Percentiles rank a stretch among this genome's conserved stretches.
Evolutionary conservation across 2,329 filamentous ascomycete genomes (phyloP).

Genomic region (Cladophialophora immunda): DNA sequence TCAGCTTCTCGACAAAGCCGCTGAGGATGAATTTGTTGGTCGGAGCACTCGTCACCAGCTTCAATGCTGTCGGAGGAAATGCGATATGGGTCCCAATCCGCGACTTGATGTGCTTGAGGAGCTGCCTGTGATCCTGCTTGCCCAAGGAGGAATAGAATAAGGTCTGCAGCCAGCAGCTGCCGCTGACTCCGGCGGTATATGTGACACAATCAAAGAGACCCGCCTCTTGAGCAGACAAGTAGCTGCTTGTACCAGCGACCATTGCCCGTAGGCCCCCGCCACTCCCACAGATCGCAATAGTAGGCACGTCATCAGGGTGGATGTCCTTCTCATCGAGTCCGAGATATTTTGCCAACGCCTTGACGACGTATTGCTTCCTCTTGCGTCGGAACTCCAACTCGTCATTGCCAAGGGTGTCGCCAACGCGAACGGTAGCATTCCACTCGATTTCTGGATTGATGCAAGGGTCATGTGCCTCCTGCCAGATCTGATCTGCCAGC

Average conservation of each 20-base stretch:
- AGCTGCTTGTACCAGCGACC: conserved; percentile 87
- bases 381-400: conserved; percentile 78
- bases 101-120: conserved; percentile 86
- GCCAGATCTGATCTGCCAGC: conserved; percentile 91
- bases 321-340: conserved; percentile 79
- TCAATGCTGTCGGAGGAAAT: conserved; percentile 84
- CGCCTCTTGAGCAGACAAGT: conserved; percentile 82
- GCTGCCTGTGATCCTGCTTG: conserved; percentile 69
- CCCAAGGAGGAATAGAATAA: conserved; percentile 85
- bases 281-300: conserved; percentile 93
- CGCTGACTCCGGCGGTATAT: conserved; percentile 94
- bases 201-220: conserved; percentile 94
- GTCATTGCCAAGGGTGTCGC: conserved; percentile 80
- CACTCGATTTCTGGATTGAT: conserved; percentile 87
- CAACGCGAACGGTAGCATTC: conserved; percentile 82
- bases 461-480: conserved; percentile 82
- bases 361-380: conserved; percentile 72
- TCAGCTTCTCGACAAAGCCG: conserved; percentile 89
- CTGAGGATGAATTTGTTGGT: conserved; percentile 92
- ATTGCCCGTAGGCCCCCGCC: conserved; percentile 90
- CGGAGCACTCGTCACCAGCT: conserved; percentile 82
- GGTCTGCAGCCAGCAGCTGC: conserved; percentile 93
- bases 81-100: conserved; percentile 89
- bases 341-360: conserved; percentile 83
- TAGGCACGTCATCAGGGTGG: conserved; percentile 91